Evolutionary conservation across 2,329 filamentous ascomycete species (phyloP).

Genomic region (Aspergillus sp.): DNA sequence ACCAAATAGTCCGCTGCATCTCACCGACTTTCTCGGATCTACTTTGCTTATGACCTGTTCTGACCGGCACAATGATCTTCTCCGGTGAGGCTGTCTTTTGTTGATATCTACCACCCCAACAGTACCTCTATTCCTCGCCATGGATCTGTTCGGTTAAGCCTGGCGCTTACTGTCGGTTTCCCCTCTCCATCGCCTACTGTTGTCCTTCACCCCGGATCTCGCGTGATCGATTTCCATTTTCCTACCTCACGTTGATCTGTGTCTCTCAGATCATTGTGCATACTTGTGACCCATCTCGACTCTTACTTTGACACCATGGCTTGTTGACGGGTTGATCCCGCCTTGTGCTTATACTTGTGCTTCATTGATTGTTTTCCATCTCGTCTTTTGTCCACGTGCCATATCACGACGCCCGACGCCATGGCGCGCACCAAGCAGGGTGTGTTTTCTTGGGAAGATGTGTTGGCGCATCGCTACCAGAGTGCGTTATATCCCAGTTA

Average conservation of each 20-base stretch:
- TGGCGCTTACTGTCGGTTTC: constrained; percentile 19
- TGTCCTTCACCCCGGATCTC: constrained; percentile 10
- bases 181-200: constrained; percentile 8
- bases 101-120: background rate
- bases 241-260: background rate
- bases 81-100: background rate
- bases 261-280: background rate
- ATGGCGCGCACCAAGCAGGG: constrained; percentile 41
- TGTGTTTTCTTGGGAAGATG: constrained; percentile 46
- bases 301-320: constrained; percentile 5
- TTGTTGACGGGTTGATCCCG: constrained; percentile 7
- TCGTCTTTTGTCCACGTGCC: background rate
- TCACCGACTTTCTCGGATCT: background rate
- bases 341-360: background rate
- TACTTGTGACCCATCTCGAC: background rate
- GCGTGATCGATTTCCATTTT: constrained; percentile 15
- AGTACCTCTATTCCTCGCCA: background rate
- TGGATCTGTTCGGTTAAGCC: background rate
- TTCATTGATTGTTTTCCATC: background rate
- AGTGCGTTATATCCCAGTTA: constrained; percentile 31
- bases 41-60: background rate
- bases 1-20: background rate
- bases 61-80: background rate
- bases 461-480: constrained; percentile 42
- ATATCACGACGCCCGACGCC: background rate